Conservation (phyloP, 164 flowering plant genomes). For the Sedum album region DNA sequence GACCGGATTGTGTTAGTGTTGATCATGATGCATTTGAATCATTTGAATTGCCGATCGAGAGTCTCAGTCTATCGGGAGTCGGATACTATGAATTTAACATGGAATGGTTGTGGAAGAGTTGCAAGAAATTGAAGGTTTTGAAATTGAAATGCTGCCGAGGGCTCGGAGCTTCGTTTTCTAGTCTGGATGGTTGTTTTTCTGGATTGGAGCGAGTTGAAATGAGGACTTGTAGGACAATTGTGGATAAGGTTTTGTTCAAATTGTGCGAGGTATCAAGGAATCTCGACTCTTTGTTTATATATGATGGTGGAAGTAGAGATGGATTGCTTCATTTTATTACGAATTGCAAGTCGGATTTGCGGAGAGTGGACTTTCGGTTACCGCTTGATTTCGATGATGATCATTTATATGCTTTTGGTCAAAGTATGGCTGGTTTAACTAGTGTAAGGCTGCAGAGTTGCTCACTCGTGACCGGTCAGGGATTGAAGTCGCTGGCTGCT, state of each 20-base stretch:
- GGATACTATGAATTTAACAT: conserved; percentile 34
- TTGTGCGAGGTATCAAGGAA: conserved; percentile 41
- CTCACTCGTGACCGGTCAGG: conserved; percentile 68
- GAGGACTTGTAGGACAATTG: conserved; percentile 52
- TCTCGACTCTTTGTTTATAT: conserved; percentile 44
- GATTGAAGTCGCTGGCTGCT: conserved; percentile 33
- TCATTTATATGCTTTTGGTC: conserved; percentile 43
- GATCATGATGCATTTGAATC: conserved; percentile 11
- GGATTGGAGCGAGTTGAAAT: conserved; percentile 55
- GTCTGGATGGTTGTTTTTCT: conserved; percentile 23
- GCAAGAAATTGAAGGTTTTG: conserved; percentile 33
- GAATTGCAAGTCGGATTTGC: conserved; percentile 27
- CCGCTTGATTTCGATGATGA: conserved; percentile 70
- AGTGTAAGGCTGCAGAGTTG: conserved; percentile 65
- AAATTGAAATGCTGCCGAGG: conserved; percentile 52
- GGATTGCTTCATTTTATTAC: conserved; percentile 44
- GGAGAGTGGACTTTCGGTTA: conserved; percentile 55
- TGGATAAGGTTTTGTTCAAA: conserved; percentile 35
- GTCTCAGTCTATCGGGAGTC: conserved; percentile 45
- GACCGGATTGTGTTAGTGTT: background rate
- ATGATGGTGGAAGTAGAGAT: conserved; percentile 65
- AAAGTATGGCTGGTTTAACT: conserved; percentile 32
- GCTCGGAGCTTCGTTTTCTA: conserved; percentile 37
- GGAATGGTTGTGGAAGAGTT: conserved; percentile 64
- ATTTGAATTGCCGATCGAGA: conserved; percentile 45